Evolutionary conservation across 768 basidiomycete genomes (phyloP).

Genomic region (Cubamyces lactineus): DNA sequence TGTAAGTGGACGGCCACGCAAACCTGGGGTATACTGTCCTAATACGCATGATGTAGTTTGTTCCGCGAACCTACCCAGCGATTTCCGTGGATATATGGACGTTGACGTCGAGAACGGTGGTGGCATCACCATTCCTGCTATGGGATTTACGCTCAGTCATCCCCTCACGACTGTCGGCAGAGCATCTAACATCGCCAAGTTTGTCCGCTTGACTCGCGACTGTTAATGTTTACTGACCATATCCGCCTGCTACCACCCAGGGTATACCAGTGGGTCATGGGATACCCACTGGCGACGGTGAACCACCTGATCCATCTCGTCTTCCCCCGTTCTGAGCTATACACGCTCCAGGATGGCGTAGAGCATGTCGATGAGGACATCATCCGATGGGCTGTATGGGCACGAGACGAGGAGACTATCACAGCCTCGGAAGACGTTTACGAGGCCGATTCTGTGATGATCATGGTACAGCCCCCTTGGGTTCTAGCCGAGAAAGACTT

Average conservation of each 20-base stretch:
- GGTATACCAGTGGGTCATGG: constrained; percentile 51
- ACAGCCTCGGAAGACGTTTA: constrained; percentile 11
- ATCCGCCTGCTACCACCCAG: constrained; percentile 32
- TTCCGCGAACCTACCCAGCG: constrained; percentile 40
- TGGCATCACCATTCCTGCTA: constrained; percentile 35
- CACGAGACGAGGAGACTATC: constrained; percentile 1
- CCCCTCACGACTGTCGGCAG: constrained; percentile 32
- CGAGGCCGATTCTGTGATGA: constrained; percentile 26
- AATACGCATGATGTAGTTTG: constrained; percentile 40
- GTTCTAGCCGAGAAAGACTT: constrained; percentile 39
- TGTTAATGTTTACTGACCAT: neutral
- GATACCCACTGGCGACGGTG: constrained; percentile 54
- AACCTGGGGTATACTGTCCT: neutral
- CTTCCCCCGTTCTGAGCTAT: constrained; percentile 35
- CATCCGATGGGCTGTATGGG: constrained; percentile 28
- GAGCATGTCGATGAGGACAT: constrained; percentile 23
- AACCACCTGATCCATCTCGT: constrained; percentile 44
- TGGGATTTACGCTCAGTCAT: constrained; percentile 6
- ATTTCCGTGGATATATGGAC: constrained; percentile 42
- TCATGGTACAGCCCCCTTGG: constrained; percentile 48
- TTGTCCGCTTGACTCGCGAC: constrained; percentile 14
- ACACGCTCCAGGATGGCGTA: constrained; percentile 34
- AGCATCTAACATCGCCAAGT: constrained; percentile 50
- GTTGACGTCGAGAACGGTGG: constrained; percentile 35
- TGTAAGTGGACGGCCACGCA: constrained; percentile 39